Base-by-base conservation (phyloP, 2,329 filamentous ascomycete species). In the Colletotrichum sp. region DNA sequence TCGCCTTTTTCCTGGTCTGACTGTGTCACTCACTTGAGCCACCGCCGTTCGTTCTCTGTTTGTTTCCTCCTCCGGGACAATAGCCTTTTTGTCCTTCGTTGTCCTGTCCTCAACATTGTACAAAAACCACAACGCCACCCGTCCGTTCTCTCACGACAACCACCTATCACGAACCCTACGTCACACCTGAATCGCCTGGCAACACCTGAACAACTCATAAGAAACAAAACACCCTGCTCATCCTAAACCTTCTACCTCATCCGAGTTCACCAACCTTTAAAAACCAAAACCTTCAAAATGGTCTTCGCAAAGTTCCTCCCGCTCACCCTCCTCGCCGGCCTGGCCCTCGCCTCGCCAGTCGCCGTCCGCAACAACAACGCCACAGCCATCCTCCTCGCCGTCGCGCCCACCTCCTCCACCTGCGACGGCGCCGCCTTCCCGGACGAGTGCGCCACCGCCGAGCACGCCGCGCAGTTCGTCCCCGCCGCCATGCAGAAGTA, bases 381-480 rank as follows among this genome's bases (percentile, higher is more conserved):
- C 12, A 81, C 81, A 24, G 79, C 82, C 43, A 84, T 88, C 77
- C 84, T 94, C 79, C 81, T 82, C 75, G 71, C 83, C 66, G 91
- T 95, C 81, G 89, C 90, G n/a, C 91, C 93, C 4, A 81, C 79
- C 4, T 91, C 93, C 2, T 81, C 82, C 21, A 82, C 85, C 12
- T 95, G 94, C 85, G 81, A 79, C 69, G 79, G 90, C 82, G 83
- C 83, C 3, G 36, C 38, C 43, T 86, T 84, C 56, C 81, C 87
- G 16, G 85, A 83, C 18, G 92, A 95, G 79, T 96, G 95, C 84
- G 88, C 89, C 63, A 94, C 91, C 3, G 91, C 93, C n/a, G 82
- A 83, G 9, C 86, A 91, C 79, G 93, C 92, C 3, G 93, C 90
- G 0, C 86, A 88, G 2, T 87, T 85, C 77, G 87, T 96, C 75